Percentiles rank a stretch among this genome's conserved stretches.
phyloP scores from a whole-genome alignment of 2,329 filamentous ascomycete genomes.

The Aureobasidium sp. region DNA sequence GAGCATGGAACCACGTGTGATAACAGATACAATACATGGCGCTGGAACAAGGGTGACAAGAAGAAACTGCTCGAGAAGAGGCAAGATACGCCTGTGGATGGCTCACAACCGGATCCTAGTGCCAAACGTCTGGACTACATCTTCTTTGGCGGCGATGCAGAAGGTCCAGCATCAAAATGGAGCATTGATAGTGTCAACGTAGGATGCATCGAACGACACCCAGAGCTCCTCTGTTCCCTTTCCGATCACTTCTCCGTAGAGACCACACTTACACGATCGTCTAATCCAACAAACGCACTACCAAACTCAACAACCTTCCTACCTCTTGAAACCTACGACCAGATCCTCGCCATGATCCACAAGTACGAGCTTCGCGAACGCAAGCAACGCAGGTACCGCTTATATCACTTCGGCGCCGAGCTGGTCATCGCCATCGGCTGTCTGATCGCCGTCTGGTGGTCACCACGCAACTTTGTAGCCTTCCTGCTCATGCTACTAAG shows the following conservation, averaged over 20 bases:
- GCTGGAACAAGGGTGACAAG: constrained; percentile 69
- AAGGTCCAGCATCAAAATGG: constrained; percentile 49
- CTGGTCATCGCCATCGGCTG: constrained; percentile 64
- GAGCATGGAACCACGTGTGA: constrained; percentile 87
- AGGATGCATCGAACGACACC: constrained; percentile 75
- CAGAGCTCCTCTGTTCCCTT: constrained; percentile 72
- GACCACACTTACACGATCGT: constrained; percentile 52
- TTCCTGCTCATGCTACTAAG: constrained; percentile 76
- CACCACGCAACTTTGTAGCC: constrained; percentile 64
- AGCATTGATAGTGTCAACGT: constrained; percentile 63
- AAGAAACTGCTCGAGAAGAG: constrained; percentile 57
- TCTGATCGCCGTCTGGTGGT: constrained; percentile 80
- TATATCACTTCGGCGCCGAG: constrained; percentile 65
- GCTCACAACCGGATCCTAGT: constrained; percentile 58
- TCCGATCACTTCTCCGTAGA: constrained; percentile 94
- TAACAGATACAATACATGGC: constrained; percentile 83
- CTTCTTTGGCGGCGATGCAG: constrained; percentile 55
- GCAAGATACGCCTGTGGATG: constrained; percentile 57
- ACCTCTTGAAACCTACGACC: constrained; percentile 47
- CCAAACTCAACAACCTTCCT: constrained; percentile 12
- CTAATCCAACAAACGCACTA: background rate
- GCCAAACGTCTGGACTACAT: constrained; percentile 95
- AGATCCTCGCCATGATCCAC: constrained; percentile 64
- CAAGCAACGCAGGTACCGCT: constrained; percentile 63
- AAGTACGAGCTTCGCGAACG: constrained; percentile 65